Evolutionary conservation across 2,329 filamentous ascomycete species (phyloP).

Genomic region (Penicillium sp.): DNA sequence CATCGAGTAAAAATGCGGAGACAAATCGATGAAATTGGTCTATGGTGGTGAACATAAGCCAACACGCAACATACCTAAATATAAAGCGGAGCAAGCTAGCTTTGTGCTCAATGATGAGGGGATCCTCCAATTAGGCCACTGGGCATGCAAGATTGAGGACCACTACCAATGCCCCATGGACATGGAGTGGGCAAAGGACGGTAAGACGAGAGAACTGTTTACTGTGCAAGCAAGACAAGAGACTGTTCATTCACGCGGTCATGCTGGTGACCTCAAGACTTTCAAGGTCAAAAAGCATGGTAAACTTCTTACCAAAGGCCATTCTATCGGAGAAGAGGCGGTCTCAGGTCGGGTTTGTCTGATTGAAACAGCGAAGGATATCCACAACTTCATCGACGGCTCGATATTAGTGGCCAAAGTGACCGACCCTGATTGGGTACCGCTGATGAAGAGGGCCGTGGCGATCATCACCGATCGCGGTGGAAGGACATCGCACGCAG

Average conservation of each 20-base stretch:
- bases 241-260: neutral
- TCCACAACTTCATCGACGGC: slow-evolving; percentile 36
- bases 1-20: slow-evolving; percentile 22
- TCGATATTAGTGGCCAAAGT: slow-evolving; percentile 39
- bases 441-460: slow-evolving; percentile 41
- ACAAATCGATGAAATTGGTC: neutral
- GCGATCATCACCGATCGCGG: slow-evolving; percentile 40
- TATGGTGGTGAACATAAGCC: neutral
- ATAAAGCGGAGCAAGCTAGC: slow-evolving; percentile 34
- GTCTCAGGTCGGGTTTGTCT: neutral
- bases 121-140: slow-evolving; percentile 39
- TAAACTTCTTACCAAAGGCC: neutral
- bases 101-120: slow-evolving; percentile 38
- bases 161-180: slow-evolving; percentile 43
- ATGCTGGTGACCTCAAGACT: neutral
- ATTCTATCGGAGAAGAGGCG: neutral
- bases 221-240: slow-evolving; percentile 36
- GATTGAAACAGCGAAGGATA: slow-evolving; percentile 13
- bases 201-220: slow-evolving; percentile 29
- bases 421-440: slow-evolving; percentile 44
- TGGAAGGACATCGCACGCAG: slow-evolving; percentile 40
- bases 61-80: slow-evolving; percentile 28
- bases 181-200: slow-evolving; percentile 44
- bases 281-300: neutral
- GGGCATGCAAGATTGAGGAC: slow-evolving; percentile 39